phyloP scores from a whole-genome alignment of 306 rosid species.

The Ziziphus jujuba region DNA sequence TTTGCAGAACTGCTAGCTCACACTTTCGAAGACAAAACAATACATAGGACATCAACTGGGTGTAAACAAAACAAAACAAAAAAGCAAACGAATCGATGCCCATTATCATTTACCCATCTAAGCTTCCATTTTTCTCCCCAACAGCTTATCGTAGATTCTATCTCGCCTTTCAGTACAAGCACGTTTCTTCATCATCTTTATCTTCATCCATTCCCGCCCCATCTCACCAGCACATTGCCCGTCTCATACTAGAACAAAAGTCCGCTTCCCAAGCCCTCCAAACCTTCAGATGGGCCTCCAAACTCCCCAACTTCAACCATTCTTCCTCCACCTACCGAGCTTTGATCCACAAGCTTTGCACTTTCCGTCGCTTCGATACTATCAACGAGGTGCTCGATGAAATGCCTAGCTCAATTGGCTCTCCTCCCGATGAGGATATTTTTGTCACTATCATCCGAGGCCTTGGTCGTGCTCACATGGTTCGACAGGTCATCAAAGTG shows the following conservation, averaged over 20 bases:
- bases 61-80: background rate
- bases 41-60: no score
- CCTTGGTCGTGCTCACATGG: constrained; percentile 54
- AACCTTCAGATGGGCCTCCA: constrained; percentile 77
- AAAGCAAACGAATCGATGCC: background rate
- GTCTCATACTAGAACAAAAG: constrained; percentile 53
- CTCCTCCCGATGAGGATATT: constrained; percentile 46
- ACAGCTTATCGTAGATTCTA: background rate
- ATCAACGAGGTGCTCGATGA: constrained; percentile 73
- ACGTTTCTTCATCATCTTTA: background rate
- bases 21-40: no score
- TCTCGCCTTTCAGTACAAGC: constrained; percentile 4
- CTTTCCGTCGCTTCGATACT: constrained; percentile 54
- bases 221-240: constrained; percentile 46
- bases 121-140: background rate
- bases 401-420: constrained; percentile 59
- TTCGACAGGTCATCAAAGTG: constrained; percentile 43
- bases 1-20: no score
- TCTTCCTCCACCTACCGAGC: constrained; percentile 70
- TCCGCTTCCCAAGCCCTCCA: constrained; percentile 49
- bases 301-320: constrained; percentile 48
- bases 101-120: background rate
- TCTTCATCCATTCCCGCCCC: constrained; percentile 29
- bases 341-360: constrained; percentile 58
- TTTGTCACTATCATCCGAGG: constrained; percentile 61